phyloP scores from a whole-genome alignment of 805 yeast species.

The Ogataea saltuana region DNA sequence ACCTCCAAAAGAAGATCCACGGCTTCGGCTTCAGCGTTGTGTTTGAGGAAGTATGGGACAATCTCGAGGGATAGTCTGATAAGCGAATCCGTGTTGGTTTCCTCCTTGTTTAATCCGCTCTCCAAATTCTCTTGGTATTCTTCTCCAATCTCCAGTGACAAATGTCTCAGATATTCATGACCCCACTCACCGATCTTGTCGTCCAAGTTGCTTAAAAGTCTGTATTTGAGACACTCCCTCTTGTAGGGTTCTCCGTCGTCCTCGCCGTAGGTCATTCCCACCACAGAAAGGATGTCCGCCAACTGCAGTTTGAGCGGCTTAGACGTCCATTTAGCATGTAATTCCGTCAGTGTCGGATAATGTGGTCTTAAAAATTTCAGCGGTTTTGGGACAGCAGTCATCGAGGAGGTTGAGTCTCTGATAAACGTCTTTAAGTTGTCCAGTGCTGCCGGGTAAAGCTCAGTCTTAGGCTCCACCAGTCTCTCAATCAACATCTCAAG shows the following conservation, averaged over 20 bases:
- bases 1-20: conserved; percentile 90
- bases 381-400: conserved; percentile 99
- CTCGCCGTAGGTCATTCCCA: conserved; percentile 92
- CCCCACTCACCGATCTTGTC: conserved; percentile 87
- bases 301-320: conserved; percentile 51
- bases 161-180: conserved; percentile 94
- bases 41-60: conserved; percentile 86
- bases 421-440: conserved; percentile 72
- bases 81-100: conserved; percentile 38
- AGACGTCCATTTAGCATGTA: conserved; percentile 67
- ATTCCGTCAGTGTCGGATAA: conserved; percentile 63
- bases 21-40: conserved; percentile 98
- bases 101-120: conserved; percentile 21
- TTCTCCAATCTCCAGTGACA: conserved; percentile 93
- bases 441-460: conserved; percentile 61
- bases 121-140: conserved; percentile 58
- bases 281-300: conserved; percentile 87
- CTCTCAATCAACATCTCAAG: conserved; percentile 85
- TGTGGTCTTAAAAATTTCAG: conserved; percentile 91
- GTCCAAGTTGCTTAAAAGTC: conserved; percentile 51
- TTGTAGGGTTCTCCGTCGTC: conserved; percentile 52
- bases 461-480: conserved; percentile 53
- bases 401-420: conserved; percentile 91
- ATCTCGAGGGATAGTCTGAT: conserved; percentile 69
- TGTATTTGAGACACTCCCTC: conserved; percentile 76